Percentiles rank a stretch among this genome's conserved stretches.
Evolutionary conservation across 176 grass and related monocot genomes (phyloP).

Genomic region (Typha latifolia): DNA sequence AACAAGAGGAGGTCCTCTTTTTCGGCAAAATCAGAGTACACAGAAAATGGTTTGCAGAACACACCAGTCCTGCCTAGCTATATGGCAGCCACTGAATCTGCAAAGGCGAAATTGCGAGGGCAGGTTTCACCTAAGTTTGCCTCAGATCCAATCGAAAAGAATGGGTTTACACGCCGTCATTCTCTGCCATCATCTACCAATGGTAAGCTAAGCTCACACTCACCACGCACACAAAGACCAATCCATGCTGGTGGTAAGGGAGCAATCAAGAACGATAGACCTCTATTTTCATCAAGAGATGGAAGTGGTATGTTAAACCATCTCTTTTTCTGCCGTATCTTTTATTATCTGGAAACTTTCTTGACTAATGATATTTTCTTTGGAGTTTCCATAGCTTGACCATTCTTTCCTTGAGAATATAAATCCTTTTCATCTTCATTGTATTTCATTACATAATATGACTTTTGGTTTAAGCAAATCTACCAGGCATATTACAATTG

Average conservation of each 20-base stretch:
- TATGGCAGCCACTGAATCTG: constrained; percentile 36
- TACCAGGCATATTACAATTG: too few relatives aligned
- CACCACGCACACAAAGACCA: constrained; percentile 50
- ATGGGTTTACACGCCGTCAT: constrained; percentile 47
- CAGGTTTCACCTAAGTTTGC: constrained; percentile 33
- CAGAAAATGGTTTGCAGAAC: constrained; percentile 36
- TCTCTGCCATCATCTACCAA: constrained; percentile 65
- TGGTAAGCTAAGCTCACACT: constrained; percentile 60
- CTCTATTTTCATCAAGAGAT: constrained; percentile 71
- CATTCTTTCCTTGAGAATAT: neutral
- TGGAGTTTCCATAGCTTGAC: neutral
- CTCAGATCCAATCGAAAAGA: constrained; percentile 56
- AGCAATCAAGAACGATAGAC: constrained; percentile 54
- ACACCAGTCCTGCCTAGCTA: constrained; percentile 32
- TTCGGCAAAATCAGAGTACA: constrained; percentile 56
- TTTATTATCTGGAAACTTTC: neutral
- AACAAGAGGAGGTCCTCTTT: constrained; percentile 70
- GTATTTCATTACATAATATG: neutral
- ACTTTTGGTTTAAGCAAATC: too few relatives aligned
- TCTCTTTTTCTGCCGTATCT: neutral
- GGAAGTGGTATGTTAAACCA: constrained; percentile 35
- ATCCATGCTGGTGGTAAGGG: constrained; percentile 38
- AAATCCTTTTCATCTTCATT: neutral
- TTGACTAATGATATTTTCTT: neutral
- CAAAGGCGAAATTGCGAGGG: constrained; percentile 31